Percentiles rank a stretch among this genome's conserved stretches.
These are phyloP conservation scores for Coemansia reversa DNA, from an alignment of 192 early-diverging fungal species.

Conservation along the genomic window DNA sequence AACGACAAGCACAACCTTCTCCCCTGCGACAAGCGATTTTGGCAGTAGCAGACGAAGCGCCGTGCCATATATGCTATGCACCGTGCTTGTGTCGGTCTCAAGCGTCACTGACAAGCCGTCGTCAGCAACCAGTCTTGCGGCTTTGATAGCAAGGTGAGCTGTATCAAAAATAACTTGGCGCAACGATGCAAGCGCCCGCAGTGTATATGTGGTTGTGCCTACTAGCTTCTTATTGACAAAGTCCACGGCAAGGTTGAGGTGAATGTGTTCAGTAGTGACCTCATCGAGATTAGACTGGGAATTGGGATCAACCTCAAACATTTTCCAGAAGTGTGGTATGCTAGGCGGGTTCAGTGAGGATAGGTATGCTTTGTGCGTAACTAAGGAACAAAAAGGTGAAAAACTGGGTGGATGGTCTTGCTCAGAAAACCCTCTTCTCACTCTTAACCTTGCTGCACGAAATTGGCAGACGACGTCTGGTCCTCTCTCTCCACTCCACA, in stretches of 20 bases:
- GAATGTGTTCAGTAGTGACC: conserved; percentile 70
- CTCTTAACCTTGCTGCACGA: too few relatives aligned
- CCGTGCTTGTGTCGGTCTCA: conserved; percentile 34
- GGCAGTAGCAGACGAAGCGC: conserved; percentile 67
- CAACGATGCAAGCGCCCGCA: conserved; percentile 58
- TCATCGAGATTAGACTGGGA: conserved; percentile 79
- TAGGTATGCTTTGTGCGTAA: background rate
- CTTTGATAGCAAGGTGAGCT: conserved; percentile 37
- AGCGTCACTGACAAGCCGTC: conserved; percentile 13
- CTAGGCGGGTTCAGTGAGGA: background rate
- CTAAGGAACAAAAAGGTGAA: background rate
- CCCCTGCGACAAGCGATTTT: conserved; percentile 40
- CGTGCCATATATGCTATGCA: conserved; percentile 70
- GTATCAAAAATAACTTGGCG: conserved; percentile 71
- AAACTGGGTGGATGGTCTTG: too few relatives aligned
- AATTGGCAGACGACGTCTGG: too few relatives aligned
- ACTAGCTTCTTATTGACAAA: conserved; percentile 69
- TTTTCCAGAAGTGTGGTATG: background rate
- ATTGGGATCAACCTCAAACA: conserved; percentile 72
- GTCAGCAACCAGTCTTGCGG: conserved; percentile 10
- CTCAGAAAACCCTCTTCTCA: too few relatives aligned
- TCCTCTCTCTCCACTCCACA: too few relatives aligned
- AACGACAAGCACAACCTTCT: conserved; percentile 62
- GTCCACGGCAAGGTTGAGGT: conserved; percentile 74
- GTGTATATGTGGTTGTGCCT: conserved; percentile 65